Evolutionary conservation across 1,139 yeast species (phyloP), one percentile per base, ranked within the genome.

Genomic region (Saccharomyces hybrid): DNA sequence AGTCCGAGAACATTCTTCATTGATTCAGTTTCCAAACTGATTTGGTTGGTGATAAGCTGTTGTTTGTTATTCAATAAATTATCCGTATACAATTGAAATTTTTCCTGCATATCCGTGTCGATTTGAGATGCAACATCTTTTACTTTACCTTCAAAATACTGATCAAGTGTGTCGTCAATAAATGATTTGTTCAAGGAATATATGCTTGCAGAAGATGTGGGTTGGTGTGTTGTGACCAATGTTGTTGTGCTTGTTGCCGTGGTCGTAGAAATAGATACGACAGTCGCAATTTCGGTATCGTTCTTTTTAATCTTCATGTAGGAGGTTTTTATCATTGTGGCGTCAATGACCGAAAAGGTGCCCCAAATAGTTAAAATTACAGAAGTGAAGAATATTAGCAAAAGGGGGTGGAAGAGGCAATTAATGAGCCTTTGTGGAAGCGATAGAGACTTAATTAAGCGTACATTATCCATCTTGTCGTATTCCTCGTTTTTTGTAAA

Each of bases 321-420:
- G 13, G 5, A 46, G 1, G 31, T 46, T n/a, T 26, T 26, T 25
- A 13, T 11, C 27, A 23, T 46, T 34, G 44, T 38, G 13, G 5
- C 25, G n/a, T 54, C 51, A 11, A 57, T 47, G 9, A 51, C 42
- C 28, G 46, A 32, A 49, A 51, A 52, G 16, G 52, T 31, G 8
- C 54, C 48, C 59, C 61, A 60, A 26, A 57, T 47, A 3, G 60
- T 41, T 34, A 60, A 32, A 23, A 60, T 27, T n/a, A 54, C 41
- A 9, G 50, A 49, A 9, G 52, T 23, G 16, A 57, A 46, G 28
- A 59, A 50, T 19, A 56, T 52, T 48, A 58, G 31, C 19, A 56
- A 27, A 13, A 58, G 25, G 2, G 62, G 62, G 28, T 56, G 53
- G 27, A 57, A 54, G 6, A 54, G 31, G 31, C 58, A 51, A 11